Evolutionary conservation across 257 asterid genomes (phyloP).

Genomic region (Cruciata laevipes): DNA sequence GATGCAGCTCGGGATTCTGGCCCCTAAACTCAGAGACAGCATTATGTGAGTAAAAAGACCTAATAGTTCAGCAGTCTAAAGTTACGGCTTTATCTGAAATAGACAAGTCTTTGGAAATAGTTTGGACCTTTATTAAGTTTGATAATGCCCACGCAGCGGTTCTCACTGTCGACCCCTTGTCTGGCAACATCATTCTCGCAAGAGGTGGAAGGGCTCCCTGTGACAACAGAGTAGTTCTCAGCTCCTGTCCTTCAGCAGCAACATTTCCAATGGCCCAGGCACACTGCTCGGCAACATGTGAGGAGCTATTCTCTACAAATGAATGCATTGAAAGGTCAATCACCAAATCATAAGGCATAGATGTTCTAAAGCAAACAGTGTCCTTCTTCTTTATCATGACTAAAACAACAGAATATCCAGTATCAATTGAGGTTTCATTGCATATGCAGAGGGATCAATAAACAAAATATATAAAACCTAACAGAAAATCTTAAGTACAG

Average conservation of each 20-base stretch:
- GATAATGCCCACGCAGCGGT: constrained; percentile 99
- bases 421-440: no score
- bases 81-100: background rate
- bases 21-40: constrained; percentile 42
- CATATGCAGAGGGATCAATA: background rate
- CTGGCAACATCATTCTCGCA: constrained; percentile 84
- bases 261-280: constrained; percentile 99
- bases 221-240: constrained; percentile 61
- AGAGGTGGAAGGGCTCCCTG: constrained; percentile 93
- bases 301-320: constrained; percentile 67
- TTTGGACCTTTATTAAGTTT: constrained; percentile 78
- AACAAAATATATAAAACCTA: background rate
- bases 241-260: constrained; percentile 93
- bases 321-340: constrained; percentile 13
- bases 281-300: constrained; percentile 93
- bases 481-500: background rate
- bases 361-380: constrained; percentile 12
- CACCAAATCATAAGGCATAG: constrained; percentile 8
- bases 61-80: background rate
- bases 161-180: constrained; percentile 94
- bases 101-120: background rate
- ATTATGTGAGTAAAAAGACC: background rate
- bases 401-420: background rate
- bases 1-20: constrained; percentile 79
- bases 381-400: background rate